phyloP scores from a whole-genome alignment of 305 asterid species.

The Rubia balearica region DNA sequence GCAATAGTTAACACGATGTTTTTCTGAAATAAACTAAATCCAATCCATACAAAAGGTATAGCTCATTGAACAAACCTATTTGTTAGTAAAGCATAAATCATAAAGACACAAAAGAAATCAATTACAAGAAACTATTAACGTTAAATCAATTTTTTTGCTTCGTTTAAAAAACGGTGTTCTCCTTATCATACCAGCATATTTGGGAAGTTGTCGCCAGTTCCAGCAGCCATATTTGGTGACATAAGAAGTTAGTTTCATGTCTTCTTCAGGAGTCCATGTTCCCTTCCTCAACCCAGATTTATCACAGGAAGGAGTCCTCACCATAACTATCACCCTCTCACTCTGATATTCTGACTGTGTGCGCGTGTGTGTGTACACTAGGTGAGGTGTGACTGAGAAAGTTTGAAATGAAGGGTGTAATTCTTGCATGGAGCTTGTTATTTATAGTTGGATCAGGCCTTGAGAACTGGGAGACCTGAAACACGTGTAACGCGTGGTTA shows the following conservation, averaged over 20 bases:
- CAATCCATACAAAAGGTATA: background rate
- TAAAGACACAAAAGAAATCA: background rate
- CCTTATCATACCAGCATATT: conserved; percentile 33
- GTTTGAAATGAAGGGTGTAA: background rate
- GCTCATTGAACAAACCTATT: background rate
- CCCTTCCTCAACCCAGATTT: conserved; percentile 41
- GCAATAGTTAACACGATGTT: too few species aligned
- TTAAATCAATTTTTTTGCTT: too few species aligned
- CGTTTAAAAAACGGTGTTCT: too few species aligned
- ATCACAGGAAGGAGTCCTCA: conserved; percentile 30
- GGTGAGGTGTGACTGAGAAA: background rate
- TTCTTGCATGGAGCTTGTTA: background rate
- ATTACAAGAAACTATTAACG: background rate
- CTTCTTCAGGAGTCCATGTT: conserved; percentile 51
- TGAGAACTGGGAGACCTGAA: background rate
- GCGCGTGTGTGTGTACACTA: background rate
- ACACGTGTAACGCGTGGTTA: conserved; percentile 1
- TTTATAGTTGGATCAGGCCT: background rate
- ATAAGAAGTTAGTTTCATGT: conserved; percentile 26
- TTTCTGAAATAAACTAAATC: background rate
- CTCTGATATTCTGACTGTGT: background rate
- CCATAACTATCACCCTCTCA: conserved; percentile 26
- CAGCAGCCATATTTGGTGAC: conserved; percentile 28
- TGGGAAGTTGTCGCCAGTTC: conserved; percentile 46
- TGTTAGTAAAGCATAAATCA: background rate